Base-by-base conservation (phyloP, 805 yeast species). In the Lipomyces spencermartinsiae region DNA sequence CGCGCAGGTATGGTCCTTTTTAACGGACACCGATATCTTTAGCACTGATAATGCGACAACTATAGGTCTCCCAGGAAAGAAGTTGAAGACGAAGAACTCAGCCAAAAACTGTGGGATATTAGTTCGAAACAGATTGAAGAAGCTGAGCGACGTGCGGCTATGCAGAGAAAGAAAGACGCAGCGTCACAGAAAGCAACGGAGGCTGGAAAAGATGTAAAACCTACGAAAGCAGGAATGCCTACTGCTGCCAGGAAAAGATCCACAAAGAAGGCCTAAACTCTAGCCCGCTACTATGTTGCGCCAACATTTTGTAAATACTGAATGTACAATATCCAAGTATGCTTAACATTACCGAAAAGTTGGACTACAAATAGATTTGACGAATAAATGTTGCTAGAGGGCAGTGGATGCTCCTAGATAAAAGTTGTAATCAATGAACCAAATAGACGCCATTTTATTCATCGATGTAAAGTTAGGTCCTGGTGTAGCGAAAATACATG, bases 11-110 rank as follows among this genome's bases (percentile, higher is more conserved):
- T 5, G 58, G 22, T n/a, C 49, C 8, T 43, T n/a, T 1, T 4
- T 43, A n/a, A 43, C 22, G 8, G 19, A 37, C 16, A 37, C 9
- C n/a, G 8, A 8, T 16, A 5, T 22, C 10, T 43, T 43, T 43
- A 19, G 49, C 5, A n/a, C 49, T 43, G 49, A 43, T 22, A n/a
- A 16, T n/a, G 49, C 49, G 49, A 22, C n/a, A n/a, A 16, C 8
- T n/a, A 6, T 22, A 68, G 70, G 25, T 83, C 84, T 71, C 86
- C 85, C 0, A 83, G 97, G 72, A 77, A 80, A 55, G 98, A 93
- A 77, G 84, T 88, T 65, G 79, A 82, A 22, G 90, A 90, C 74
- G 82, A 75, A 19, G 88, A 83, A 58, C 78, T 92, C 65, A 95
- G 90, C 75, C 82, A 84, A 67, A 67, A 80, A 61, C 75, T 93